A percentile compares a stretch with the other conserved stretches of the same genome.
phyloP scores from a whole-genome alignment of 768 basidiomycete species.

The Termitomyces sp. region DNA sequence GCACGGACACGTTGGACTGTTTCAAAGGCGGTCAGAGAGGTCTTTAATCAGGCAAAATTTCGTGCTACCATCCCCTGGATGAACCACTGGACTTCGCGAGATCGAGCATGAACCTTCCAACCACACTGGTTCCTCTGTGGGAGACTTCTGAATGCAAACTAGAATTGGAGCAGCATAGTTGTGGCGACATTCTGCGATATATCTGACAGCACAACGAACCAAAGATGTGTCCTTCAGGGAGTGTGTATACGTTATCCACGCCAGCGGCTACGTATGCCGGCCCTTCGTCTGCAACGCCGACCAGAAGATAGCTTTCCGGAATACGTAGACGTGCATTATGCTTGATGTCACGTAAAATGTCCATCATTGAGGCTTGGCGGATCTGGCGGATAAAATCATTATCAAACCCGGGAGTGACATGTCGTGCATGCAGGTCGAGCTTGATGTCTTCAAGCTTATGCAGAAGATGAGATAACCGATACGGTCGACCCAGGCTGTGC shows the following conservation, averaged over 20 bases:
- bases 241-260: conserved; percentile 42
- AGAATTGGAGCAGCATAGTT: not conserved
- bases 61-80: conserved; percentile 64
- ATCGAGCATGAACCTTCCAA: conserved; percentile 58
- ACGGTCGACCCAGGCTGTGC: conserved; percentile 41
- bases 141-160: conserved; percentile 58
- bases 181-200: not conserved
- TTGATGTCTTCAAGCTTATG: conserved; percentile 38
- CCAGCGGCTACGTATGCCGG: conserved; percentile 52
- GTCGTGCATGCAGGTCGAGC: conserved; percentile 38
- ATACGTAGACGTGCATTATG: conserved; percentile 70
- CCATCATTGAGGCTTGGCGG: conserved; percentile 56
- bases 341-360: conserved; percentile 69
- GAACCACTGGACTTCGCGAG: conserved; percentile 67
- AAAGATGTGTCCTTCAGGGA: conserved; percentile 58
- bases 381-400: conserved; percentile 53
- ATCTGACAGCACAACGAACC: conserved; percentile 34
- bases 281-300: conserved; percentile 83
- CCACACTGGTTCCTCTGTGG: conserved; percentile 44
- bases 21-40: conserved; percentile 1
- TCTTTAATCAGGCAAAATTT: not conserved
- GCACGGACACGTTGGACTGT: conserved; percentile 66
- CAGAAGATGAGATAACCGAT: conserved; percentile 47
- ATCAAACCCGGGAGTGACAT: conserved; percentile 32
- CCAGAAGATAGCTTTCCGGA: conserved; percentile 60